Evolutionary conservation across 2,329 filamentous ascomycete genomes (phyloP).

Genomic region (Hypomyces perniciosus): DNA sequence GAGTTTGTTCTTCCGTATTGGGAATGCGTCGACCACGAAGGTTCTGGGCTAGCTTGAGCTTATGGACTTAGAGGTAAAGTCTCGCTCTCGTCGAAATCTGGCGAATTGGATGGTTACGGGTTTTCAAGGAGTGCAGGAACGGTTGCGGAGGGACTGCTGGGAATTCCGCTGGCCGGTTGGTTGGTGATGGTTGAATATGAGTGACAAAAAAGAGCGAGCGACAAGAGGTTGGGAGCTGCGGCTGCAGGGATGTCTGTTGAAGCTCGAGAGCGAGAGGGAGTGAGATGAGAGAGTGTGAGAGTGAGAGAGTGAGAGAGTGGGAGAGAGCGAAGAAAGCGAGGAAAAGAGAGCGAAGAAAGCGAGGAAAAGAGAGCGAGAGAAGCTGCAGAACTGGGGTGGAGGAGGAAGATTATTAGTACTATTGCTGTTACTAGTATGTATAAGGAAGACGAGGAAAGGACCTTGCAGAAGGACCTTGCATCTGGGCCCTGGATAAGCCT

Average conservation of each 20-base stretch:
- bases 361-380: conserved; percentile 2
- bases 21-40: no score
- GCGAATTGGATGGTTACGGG: not conserved
- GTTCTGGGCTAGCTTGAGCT: no score
- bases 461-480: not conserved
- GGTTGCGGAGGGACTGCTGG: not conserved
- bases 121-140: not conserved
- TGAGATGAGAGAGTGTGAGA: no score
- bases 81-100: no score
- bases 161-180: not conserved
- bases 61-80: no score
- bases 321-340: not conserved
- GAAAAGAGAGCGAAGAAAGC: not conserved
- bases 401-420: not conserved
- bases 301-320: no score
- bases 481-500: not conserved
- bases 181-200: not conserved
- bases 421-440: not conserved
- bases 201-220: not conserved
- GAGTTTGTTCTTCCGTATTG: not conserved
- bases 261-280: no score
- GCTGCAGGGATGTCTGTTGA: no score
- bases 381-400: not conserved
- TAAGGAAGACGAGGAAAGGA: not conserved
- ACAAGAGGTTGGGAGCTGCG: not conserved